A percentile compares a stretch with the other conserved stretches of the same genome.
These are phyloP conservation scores for Balamuthia mandrillaris DNA, from an alignment of 208 protist species.

Conservation along the genomic window DNA sequence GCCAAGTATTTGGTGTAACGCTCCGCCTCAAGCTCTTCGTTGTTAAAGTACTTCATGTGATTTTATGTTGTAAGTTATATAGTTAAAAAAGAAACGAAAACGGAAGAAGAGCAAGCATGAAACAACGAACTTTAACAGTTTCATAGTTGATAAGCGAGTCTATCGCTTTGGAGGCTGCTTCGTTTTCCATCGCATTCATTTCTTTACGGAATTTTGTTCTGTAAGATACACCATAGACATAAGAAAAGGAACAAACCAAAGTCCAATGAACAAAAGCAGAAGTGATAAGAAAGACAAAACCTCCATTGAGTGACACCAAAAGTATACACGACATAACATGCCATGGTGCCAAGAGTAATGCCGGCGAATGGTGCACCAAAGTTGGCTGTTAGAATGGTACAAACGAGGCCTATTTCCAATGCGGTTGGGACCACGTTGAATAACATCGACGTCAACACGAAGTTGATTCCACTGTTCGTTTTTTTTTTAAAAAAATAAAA, in stretches of 20 bases:
- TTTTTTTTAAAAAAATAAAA: neutral
- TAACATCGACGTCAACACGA: constrained; percentile 66
- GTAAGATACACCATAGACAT: no score
- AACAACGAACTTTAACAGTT: constrained; percentile 65
- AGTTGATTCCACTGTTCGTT: constrained; percentile 57
- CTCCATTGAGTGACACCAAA: constrained; percentile 61
- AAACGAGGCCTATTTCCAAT: constrained; percentile 71
- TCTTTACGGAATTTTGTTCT: constrained; percentile 67
- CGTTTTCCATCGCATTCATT: constrained; percentile 75
- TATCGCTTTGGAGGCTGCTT: constrained; percentile 56
- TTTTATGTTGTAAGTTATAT: neutral
- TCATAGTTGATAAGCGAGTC: constrained; percentile 80
- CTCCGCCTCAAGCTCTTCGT: constrained; percentile 53
- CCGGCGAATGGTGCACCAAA: constrained; percentile 30
- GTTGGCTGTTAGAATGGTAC: constrained; percentile 49
- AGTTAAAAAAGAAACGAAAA: neutral
- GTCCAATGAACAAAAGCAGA: neutral
- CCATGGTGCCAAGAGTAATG: constrained; percentile 54
- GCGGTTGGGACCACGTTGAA: constrained; percentile 74
- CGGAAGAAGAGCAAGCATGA: neutral
- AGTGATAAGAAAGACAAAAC: neutral
- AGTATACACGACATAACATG: constrained; percentile 64
- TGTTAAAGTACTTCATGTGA: constrained; percentile 63
- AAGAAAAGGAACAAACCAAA: no score
- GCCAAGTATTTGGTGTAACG: constrained; percentile 44